A percentile compares a stretch with the other conserved stretches of the same genome.
phyloP scores from a whole-genome alignment of 2,329 filamentous ascomycete species.

The Aspergillus alliaceus region DNA sequence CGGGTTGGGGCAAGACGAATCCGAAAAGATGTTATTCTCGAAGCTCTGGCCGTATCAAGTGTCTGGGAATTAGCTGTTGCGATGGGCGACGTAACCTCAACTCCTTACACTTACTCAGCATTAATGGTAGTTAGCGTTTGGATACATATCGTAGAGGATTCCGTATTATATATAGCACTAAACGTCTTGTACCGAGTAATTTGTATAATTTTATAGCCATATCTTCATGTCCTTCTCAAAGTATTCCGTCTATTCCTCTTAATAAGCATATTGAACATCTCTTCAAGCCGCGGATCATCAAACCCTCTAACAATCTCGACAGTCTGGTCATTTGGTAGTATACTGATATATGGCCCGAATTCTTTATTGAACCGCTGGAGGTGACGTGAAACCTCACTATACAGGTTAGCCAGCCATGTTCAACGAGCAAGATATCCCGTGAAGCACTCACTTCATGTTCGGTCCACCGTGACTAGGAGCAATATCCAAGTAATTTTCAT shows the following conservation, averaged over 20 bases:
- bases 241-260: background rate
- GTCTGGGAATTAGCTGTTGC: background rate
- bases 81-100: background rate
- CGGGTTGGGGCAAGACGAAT: constrained; percentile 21
- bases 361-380: background rate
- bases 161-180: too few relatives aligned
- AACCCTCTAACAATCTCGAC: background rate
- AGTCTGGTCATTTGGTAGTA: background rate
- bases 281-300: background rate
- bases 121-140: too few relatives aligned
- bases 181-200: too few relatives aligned
- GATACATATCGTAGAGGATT: too few relatives aligned
- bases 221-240: too few relatives aligned
- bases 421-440: too few relatives aligned
- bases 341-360: background rate
- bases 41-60: constrained; percentile 29
- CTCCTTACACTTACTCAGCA: background rate
- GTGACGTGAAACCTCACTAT: background rate
- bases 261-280: background rate
- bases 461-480: background rate
- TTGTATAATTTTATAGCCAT: background rate
- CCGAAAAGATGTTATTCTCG: constrained; percentile 21
- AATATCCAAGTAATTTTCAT: background rate
- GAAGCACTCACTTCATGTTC: background rate
- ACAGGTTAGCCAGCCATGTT: background rate